phyloP scores from a whole-genome alignment of 2,329 filamentous ascomycete genomes.

The Scytalidium lignicola region DNA sequence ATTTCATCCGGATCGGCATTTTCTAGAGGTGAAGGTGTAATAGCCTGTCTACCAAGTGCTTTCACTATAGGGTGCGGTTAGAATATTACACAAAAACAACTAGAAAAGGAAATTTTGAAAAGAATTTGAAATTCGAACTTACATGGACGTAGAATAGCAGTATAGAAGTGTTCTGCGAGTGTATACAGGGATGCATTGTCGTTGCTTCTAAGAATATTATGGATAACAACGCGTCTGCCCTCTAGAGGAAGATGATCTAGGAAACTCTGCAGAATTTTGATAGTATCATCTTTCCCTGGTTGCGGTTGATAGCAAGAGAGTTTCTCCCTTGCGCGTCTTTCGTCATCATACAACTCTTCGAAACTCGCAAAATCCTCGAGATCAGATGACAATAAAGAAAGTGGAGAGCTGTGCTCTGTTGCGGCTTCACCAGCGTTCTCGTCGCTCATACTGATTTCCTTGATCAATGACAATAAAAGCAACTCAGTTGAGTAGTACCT shows the following conservation, averaged over 20 bases:
- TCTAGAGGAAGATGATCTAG: not conserved
- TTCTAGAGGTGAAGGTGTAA: too few relatives aligned
- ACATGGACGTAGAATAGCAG: not conserved
- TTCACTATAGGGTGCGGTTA: too few relatives aligned
- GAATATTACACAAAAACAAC: too few relatives aligned
- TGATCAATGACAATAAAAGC: too few relatives aligned
- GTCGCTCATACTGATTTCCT: too few relatives aligned
- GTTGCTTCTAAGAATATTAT: not conserved
- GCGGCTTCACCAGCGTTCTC: too few relatives aligned
- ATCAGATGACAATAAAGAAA: not conserved
- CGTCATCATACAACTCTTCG: not conserved
- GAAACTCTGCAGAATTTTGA: not conserved
- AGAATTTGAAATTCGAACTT: too few relatives aligned
- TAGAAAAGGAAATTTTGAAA: too few relatives aligned
- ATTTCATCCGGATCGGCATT: too few relatives aligned
- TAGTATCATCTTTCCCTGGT: not conserved
- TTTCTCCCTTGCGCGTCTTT: not conserved
- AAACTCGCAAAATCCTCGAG: not conserved
- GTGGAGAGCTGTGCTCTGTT: not conserved
- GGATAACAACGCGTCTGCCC: not conserved
- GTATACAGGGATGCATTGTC: not conserved
- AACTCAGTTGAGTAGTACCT: too few relatives aligned
- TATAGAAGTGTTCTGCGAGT: not conserved
- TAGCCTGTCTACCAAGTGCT: too few relatives aligned
- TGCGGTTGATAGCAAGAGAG: not conserved